Evolutionary conservation across 805 yeast species (phyloP), one percentile per base, ranked within the genome.

Genomic region (Vanderwaltozyma polyspora): DNA sequence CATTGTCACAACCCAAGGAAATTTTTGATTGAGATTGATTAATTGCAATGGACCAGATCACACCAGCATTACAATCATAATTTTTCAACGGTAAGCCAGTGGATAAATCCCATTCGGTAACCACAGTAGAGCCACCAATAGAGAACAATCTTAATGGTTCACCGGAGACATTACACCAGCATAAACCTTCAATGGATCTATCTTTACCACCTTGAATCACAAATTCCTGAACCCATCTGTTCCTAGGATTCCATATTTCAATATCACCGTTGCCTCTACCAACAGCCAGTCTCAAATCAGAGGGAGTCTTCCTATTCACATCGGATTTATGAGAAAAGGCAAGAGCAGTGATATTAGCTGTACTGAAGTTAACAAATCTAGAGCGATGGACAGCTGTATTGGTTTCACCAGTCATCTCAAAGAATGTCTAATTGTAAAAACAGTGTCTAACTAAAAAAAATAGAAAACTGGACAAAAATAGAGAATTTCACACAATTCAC

Each of bases 1-100:
- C 98, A 52, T 87, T 93, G 46, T 91, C 98, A 58, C 97, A 89
- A 3, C 97, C 98, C 1, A 83, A 82, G 1, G 95, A 84, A 24
- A 91, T 62, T 46, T 68, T 74, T 39, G 68, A 60, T 31, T 78
- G 81, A 16, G 69, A 61, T 17, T 69, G 67, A 42, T 76, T 77
- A 16, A 76, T 73, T 4, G 80, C 76, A 31, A 87, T 59, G 6
- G 94, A 82, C 98, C 98, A 91, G 36, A 86, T 80, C 13, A 85
- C 77, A 24, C 97, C 96, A 3, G 94, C 82, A 53, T 86, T 84
- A 62, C 95, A 84, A 53, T 87, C 94, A 50, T 76, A 76, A 55
- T 86, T 82, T 32, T 66, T 68, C 33, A 73, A 51, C 4, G 95
- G 94, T 35, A 70, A 59, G 3, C 93, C 85, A 1, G 82, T 77